Percentiles rank a stretch among this genome's conserved stretches.
Evolutionary conservation across 345 rosid genomes (phyloP).

Genomic region (Eucalyptus regnans): DNA sequence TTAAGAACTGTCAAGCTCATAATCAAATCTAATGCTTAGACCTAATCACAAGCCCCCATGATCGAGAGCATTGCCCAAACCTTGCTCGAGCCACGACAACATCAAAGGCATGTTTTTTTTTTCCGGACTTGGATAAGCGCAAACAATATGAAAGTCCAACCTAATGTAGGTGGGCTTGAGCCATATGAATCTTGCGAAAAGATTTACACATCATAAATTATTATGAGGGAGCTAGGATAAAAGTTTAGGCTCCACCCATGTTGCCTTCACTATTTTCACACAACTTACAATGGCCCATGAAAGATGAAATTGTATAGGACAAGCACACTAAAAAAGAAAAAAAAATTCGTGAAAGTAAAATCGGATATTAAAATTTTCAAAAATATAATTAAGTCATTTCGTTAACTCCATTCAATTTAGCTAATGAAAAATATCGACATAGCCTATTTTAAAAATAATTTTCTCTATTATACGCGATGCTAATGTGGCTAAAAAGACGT

Average conservation of each 20-base stretch:
- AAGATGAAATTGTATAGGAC: background rate
- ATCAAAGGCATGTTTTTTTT: background rate
- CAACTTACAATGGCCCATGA: background rate
- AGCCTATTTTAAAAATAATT: accelerated
- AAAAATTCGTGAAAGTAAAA: no score
- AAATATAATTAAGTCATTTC: no score
- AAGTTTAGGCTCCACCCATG: background rate
- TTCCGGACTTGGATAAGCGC: background rate
- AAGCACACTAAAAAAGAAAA: no score
- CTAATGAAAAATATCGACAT: no score
- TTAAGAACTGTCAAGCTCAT: accelerated
- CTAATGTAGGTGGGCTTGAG: background rate
- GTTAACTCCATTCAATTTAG: background rate
- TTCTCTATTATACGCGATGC: background rate
- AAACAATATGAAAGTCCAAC: background rate
- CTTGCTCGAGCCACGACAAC: background rate
- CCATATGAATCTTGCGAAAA: background rate
- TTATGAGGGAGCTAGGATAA: background rate
- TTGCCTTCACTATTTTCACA: background rate
- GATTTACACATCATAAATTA: background rate
- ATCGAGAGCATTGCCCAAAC: background rate
- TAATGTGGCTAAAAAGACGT: background rate
- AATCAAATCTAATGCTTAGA: accelerated
- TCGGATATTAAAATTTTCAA: no score
- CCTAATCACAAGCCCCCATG: accelerated